Conservation (phyloP, 176 grass and related monocot species). For the Oryza meridionalis region DNA sequence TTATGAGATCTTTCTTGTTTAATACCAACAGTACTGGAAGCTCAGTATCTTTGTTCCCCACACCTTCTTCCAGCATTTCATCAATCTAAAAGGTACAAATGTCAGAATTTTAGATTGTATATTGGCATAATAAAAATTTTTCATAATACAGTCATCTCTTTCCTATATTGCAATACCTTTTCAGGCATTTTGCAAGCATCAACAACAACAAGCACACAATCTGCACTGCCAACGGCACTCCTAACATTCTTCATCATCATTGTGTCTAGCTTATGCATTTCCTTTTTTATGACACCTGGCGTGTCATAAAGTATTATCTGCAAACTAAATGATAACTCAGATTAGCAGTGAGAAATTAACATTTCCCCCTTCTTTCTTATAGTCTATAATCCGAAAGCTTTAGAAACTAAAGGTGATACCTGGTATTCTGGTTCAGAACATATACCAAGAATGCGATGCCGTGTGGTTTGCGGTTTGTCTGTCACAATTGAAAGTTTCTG, state of each 20-base stretch:
- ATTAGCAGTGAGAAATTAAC: slow-evolving; percentile 52
- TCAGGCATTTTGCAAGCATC: slow-evolving; percentile 80
- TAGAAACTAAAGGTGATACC: slow-evolving; percentile 60
- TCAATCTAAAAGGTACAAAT: slow-evolving; percentile 60
- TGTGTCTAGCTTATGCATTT: slow-evolving; percentile 83
- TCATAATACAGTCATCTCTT: not conserved
- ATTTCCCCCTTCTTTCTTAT: not conserved
- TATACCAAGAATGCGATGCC: slow-evolving; percentile 89
- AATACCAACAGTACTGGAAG: slow-evolving; percentile 73
- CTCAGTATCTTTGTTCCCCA: slow-evolving; percentile 53
- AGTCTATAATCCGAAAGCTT: not conserved
- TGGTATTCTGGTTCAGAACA: slow-evolving; percentile 89
- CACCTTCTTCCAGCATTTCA: slow-evolving; percentile 78
- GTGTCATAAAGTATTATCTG: slow-evolving; percentile 99
- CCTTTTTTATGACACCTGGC: slow-evolving; percentile 81
- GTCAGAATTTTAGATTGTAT: not conserved
- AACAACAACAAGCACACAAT: slow-evolving; percentile 79
- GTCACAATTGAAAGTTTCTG: slow-evolving; percentile 97
- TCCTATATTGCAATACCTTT: slow-evolving; percentile 56
- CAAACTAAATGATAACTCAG: slow-evolving; percentile 82
- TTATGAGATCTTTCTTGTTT: slow-evolving; percentile 98
- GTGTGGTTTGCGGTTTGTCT: slow-evolving; percentile 88
- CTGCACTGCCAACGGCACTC: slow-evolving; percentile 74
- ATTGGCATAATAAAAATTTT: not conserved
- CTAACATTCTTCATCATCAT: slow-evolving; percentile 99